Base-by-base conservation (phyloP, 169 alveolate genomes). In the Eimeria acervulina region DNA sequence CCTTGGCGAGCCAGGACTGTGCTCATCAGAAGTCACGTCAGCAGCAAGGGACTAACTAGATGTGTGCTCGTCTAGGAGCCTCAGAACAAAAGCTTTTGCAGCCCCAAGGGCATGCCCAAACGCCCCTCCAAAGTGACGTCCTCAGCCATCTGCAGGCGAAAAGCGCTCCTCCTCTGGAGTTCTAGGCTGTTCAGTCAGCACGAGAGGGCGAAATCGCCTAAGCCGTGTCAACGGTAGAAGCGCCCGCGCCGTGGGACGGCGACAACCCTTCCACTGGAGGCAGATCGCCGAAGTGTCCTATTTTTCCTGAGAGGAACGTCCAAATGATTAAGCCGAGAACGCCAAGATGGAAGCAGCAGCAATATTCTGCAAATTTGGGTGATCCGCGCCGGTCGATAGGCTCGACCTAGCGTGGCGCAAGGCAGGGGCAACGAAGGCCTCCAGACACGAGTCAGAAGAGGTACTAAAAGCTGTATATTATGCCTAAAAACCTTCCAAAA, bases 321-420 rank as follows among this genome's bases (percentile, higher is more conserved):
- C 23, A 66, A 31, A 3, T 28, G 78, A 66, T 28, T 28, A 66
- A 15, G 31, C n/a, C 44, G 40, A 31, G 10, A 31, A 0, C n/a
- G 44, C 59, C 33, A 21, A 13, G 17, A 36, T 36, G 51, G 31
- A 42, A 21, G 59, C 36, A 40, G 23, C 31, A 6, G 33, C 85
- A 38, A 21, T 38, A 59, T 19, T 19, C 5, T 19, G 51, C 61
- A 74, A 42, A 36, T 74, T 17, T 59, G 59, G 23, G 23, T 36
- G 85, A 21, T 74, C 40, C 85, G 61, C 59, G 55, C 85, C 33
- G 61, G 85, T 74, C 85, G 85, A 74, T 40, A 74, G 85, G 59
- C 85, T 74, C 85, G 85, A 74, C 85, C 85, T 42, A 42, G 61
- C 85, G 85, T 19, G 78, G 78, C 78, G 23, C 17, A 31, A 74